These are phyloP conservation scores for Vachellia collinsii DNA, from an alignment of 306 rosid species.

Conservation along the genomic window DNA sequence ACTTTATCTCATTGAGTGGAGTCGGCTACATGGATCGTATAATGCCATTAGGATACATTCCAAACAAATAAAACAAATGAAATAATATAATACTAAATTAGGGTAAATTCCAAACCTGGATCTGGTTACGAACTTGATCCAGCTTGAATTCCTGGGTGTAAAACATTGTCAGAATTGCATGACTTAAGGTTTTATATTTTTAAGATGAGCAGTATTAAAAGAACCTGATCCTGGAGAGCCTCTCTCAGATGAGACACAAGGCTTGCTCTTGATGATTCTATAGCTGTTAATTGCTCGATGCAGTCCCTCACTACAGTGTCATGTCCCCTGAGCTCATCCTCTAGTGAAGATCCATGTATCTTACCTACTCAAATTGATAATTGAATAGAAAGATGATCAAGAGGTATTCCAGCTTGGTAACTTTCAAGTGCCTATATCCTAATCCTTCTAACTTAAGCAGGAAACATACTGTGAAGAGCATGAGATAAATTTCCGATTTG, in stretches of 20 bases:
- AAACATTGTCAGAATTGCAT: constrained; percentile 33
- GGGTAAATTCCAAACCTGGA: constrained; percentile 55
- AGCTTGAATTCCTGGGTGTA: constrained; percentile 62
- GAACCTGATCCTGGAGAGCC: constrained; percentile 79
- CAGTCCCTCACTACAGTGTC: constrained; percentile 58
- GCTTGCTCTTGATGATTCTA: constrained; percentile 67
- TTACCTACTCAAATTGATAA: constrained; percentile 41
- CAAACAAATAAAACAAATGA: constrained; percentile 2
- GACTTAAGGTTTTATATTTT: background rate
- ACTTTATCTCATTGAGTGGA: no score
- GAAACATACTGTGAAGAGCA: background rate
- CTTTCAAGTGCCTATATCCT: background rate
- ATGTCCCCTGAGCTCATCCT: constrained; percentile 68
- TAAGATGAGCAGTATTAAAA: background rate
- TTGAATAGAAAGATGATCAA: constrained; percentile 22
- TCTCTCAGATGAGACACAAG: constrained; percentile 68
- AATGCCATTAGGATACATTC: no score
- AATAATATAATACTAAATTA: background rate
- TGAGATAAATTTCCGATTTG: background rate
- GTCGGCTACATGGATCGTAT: no score
- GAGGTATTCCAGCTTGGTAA: constrained; percentile 11
- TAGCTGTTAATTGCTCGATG: constrained; percentile 57
- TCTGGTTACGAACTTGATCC: constrained; percentile 67
- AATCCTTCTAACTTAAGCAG: background rate
- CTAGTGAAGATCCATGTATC: constrained; percentile 55